These are phyloP conservation scores for Rhizoclosmatium sp. DNA, from an alignment of 192 early-diverging fungal species.

Conservation along the genomic window DNA sequence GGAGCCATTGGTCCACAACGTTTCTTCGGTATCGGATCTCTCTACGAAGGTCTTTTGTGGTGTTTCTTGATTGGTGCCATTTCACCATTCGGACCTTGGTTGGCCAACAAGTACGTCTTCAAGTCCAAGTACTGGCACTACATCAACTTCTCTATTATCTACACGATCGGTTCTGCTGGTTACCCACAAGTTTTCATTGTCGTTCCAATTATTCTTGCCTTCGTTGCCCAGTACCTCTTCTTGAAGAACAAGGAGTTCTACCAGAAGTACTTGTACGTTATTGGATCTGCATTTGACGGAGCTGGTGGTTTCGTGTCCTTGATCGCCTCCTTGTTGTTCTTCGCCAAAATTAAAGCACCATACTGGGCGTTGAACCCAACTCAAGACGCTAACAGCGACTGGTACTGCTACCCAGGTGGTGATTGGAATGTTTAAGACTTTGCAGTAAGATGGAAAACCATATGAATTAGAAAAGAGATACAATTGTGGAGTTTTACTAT, in stretches of 20 bases:
- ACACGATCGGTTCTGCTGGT: slow-evolving; percentile 21
- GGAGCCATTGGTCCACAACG: slow-evolving; percentile 76
- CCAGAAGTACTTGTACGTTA: slow-evolving; percentile 62
- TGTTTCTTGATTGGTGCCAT: slow-evolving; percentile 46
- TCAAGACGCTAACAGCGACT: slow-evolving; percentile 5
- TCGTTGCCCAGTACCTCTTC: slow-evolving; percentile 60
- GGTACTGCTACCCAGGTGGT: slow-evolving; percentile 14
- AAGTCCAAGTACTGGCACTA: slow-evolving; percentile 48
- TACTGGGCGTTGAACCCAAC: slow-evolving; percentile 21
- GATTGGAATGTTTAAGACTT: not conserved
- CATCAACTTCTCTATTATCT: slow-evolving; percentile 41
- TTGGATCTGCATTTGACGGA: slow-evolving; percentile 62
- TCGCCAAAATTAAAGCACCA: not conserved
- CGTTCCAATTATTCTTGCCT: slow-evolving; percentile 47
- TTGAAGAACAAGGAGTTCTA: slow-evolving; percentile 44
- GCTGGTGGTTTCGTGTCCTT: slow-evolving; percentile 35
- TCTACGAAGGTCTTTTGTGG: slow-evolving; percentile 43
- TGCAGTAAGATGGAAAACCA: no score
- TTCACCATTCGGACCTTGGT: slow-evolving; percentile 47
- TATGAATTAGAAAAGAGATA: no score
- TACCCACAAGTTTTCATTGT: slow-evolving; percentile 34
- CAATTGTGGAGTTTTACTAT: no score
- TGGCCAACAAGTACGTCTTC: slow-evolving; percentile 40
- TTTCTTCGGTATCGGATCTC: slow-evolving; percentile 62
- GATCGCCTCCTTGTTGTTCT: slow-evolving; percentile 14